phyloP scores from a whole-genome alignment of 805 yeast species.

The Zygosaccharomyces rouxii region DNA sequence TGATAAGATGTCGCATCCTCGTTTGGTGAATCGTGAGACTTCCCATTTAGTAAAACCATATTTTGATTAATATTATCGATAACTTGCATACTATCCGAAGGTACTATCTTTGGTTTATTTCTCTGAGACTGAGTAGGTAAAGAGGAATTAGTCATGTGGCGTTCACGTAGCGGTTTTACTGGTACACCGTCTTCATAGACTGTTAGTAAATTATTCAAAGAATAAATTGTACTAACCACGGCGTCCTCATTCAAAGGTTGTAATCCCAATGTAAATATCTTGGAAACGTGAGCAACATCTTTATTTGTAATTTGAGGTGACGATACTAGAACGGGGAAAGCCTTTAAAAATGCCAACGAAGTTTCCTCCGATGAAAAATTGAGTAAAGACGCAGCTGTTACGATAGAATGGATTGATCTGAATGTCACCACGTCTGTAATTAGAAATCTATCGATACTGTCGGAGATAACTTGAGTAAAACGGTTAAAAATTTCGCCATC shows the following conservation, averaged over 20 bases:
- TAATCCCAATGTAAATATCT: conserved; percentile 60
- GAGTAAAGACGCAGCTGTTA: conserved; percentile 55
- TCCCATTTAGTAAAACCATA: conserved; percentile 8
- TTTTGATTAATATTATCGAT: conserved; percentile 10
- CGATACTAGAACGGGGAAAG: conserved; percentile 52
- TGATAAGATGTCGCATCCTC: conserved; percentile 16
- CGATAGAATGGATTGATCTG: conserved; percentile 35
- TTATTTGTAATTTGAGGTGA: conserved; percentile 46
- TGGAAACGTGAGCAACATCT: conserved; percentile 51
- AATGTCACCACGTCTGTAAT: conserved; percentile 22
- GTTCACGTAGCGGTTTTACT: conserved; percentile 34
- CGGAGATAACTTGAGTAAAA: conserved; percentile 45
- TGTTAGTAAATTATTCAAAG: conserved; percentile 69
- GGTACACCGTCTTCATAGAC: conserved; percentile 45
- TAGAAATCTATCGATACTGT: conserved; percentile 49
- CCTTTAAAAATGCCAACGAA: conserved; percentile 36
- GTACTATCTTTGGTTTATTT: conserved; percentile 12
- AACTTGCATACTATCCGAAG: conserved; percentile 20
- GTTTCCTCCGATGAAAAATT: conserved; percentile 36
- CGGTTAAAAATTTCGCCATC: conserved; percentile 43
- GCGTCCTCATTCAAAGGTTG: conserved; percentile 72
- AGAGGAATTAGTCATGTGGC: conserved; percentile 31
- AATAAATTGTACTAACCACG: conserved; percentile 77
- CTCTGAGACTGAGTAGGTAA: conserved; percentile 5
- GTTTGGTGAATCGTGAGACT: conserved; percentile 13